Base-by-base conservation (phyloP, 805 yeast species). In the Candida methanosorbosa region DNA sequence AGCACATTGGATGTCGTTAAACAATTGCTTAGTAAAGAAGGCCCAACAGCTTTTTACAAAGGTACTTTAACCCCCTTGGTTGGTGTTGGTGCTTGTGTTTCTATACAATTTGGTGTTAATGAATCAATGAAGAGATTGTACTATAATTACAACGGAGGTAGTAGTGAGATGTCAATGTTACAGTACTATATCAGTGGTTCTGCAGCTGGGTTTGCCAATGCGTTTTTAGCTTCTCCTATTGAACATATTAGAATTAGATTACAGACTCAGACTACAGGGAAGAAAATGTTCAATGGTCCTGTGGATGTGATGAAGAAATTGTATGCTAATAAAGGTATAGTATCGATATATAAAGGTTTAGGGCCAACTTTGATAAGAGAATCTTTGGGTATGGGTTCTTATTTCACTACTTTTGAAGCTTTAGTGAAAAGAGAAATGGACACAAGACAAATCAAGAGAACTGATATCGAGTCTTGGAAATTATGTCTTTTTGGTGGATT, bases 61-160 rank as follows among this genome's bases (percentile, higher is more conserved):
- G 98, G 98, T 24, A 87, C 96, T 1, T 50, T 87, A 46, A 88
- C 97, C 1, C 98, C 98, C 16, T 66, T 92, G 46, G 57, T 90
- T 24, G 98, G 98, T 11, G 85, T 90, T n/a, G 98, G 98, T 34
- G 95, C 95, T 0, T 88, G 97, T 67, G 97, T 92, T 11, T 84
- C 95, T 8, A 83, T 90, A 27, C 98, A 92, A 59, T 92, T 92
- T 53, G 92, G 95, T 30, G 94, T 86, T 25, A 88, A 88, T 52
- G 97, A 92, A 57, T 81, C 70, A 50, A 86, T 90, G 95, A 92
- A 92, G 61, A 69, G 97, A 49, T 63, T 68, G 40, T 87, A 82
- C 52, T 57, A 52, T 30, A 63, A 62, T 33, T 53, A 53, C 17
- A 69, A 70, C 43, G 56, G 56, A 14, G 62, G 68, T 29, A 57